Evolutionary conservation across 176 grass and related monocot genomes (phyloP), one percentile per base, ranked within the genome.

Genomic region (Otatea glauca): DNA sequence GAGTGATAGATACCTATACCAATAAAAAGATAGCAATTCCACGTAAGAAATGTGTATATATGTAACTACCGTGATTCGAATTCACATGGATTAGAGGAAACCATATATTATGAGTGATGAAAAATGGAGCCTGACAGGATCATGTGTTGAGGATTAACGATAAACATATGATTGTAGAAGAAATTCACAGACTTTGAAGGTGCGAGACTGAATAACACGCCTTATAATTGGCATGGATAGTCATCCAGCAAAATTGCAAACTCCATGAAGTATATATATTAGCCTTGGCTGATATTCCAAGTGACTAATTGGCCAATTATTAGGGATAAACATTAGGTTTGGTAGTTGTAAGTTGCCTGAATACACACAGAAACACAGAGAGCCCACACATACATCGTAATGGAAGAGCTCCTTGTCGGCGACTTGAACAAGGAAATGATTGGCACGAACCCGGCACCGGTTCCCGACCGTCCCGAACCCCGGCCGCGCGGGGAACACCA

Each of bases 361-460:
- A 43, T 7, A 43, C 41, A 2, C 7, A 2, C 41, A 9, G 0
- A 9, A 1, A 9, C 42, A 37, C n/a, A 32, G 67, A 51, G 9
- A 37, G 17, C 23, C 12, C 14, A 53, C 16, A 62, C 81, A 47
- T 80, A 90, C 93, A 51, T 92, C 86, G 51, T 92, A 95, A 10
- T 90, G 93, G 43, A 20, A 88, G 24, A 92, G 38, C 16, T 84
- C 88, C 56, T 86, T 74, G 29, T 88, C 83, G 1, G 79, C 83
- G 34, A 88, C 11, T 24, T 88, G 81, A 0, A 84, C 93, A 0
- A 95, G 86, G 10, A 92, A 95, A 69, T 95, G 93, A 48, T 95
- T 95, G 9, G 93, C 85, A 20, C 70, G 78, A 0, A 92, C 85
- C 1, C 81, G 20, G 24, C 88, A 92, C 63, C 0, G n/a, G 39